phyloP scores from a whole-genome alignment of 768 basidiomycete species.

The Phanerochaete carnosa region DNA sequence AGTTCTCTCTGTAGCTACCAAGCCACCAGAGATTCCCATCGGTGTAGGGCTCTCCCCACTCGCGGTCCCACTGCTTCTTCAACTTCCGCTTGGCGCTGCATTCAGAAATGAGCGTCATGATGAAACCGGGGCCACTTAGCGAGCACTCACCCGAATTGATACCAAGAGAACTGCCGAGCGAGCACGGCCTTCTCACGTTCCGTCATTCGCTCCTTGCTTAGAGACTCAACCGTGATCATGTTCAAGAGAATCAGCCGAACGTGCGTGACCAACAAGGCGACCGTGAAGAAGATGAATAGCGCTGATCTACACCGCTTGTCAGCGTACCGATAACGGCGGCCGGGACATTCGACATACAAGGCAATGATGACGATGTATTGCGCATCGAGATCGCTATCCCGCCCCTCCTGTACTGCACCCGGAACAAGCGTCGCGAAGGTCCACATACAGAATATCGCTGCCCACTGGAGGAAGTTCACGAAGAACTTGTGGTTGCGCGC shows the following conservation, averaged over 20 bases:
- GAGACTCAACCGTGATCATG: slow-evolving; percentile 80
- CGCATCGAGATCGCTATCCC: slow-evolving; percentile 44
- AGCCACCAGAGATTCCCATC: slow-evolving; percentile 91
- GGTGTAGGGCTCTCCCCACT: slow-evolving; percentile 73
- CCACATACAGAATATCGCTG: slow-evolving; percentile 57
- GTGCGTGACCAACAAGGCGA: slow-evolving; percentile 55
- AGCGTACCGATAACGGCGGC: slow-evolving; percentile 1
- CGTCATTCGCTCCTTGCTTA: slow-evolving; percentile 52
- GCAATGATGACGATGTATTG: slow-evolving; percentile 72
- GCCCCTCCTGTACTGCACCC: slow-evolving; percentile 37
- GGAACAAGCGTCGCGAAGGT: slow-evolving; percentile 57
- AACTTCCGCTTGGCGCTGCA: slow-evolving; percentile 50
- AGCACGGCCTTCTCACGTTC: slow-evolving; percentile 60
- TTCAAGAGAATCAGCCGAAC: slow-evolving; percentile 56
- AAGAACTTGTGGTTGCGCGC: slow-evolving; percentile 95
- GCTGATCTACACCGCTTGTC: slow-evolving; percentile 45
- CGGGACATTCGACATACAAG: slow-evolving; percentile 48
- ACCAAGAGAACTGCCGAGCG: slow-evolving; percentile 48
- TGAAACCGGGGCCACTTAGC: not conserved
- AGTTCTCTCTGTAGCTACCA: slow-evolving; percentile 58
- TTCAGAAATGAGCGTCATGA: not conserved
- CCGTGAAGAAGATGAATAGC: slow-evolving; percentile 71
- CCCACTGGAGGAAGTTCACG: slow-evolving; percentile 73
- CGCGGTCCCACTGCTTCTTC: slow-evolving; percentile 59
- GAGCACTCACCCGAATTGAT: slow-evolving; percentile 48